These are phyloP conservation scores for Dioszegia hungarica DNA, from an alignment of 768 basidiomycete species.

Conservation along the genomic window DNA sequence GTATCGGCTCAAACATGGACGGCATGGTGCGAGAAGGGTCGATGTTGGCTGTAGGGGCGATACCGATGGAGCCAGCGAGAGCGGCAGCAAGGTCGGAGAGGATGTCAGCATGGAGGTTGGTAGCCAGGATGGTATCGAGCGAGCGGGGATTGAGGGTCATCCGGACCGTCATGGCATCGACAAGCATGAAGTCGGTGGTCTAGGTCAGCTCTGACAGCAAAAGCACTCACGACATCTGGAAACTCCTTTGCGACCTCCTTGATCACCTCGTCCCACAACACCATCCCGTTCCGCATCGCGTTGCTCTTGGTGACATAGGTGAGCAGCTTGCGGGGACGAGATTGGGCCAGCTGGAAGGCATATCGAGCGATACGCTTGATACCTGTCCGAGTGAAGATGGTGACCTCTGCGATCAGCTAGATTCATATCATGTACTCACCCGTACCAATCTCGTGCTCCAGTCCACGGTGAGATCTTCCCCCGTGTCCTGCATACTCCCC, in stretches of 20 bases:
- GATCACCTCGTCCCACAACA: slow-evolving; percentile 48
- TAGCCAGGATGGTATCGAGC: slow-evolving; percentile 59
- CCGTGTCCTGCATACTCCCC: slow-evolving; percentile 58
- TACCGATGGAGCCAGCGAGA: slow-evolving; percentile 48
- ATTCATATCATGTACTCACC: too few relatives aligned
- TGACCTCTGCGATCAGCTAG: slow-evolving; percentile 36
- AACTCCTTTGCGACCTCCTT: slow-evolving; percentile 56
- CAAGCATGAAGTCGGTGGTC: slow-evolving; percentile 46
- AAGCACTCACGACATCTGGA: slow-evolving; percentile 51
- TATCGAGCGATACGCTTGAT: slow-evolving; percentile 56
- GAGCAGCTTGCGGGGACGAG: slow-evolving; percentile 55
- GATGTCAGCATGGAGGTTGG: slow-evolving; percentile 59
- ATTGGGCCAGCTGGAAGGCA: slow-evolving; percentile 57
- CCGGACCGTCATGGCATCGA: slow-evolving; percentile 55
- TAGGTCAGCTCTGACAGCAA: background rate
- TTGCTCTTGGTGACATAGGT: slow-evolving; percentile 59
- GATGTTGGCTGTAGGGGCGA: slow-evolving; percentile 49
- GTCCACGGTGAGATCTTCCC: slow-evolving; percentile 45
- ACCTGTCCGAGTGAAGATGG: slow-evolving; percentile 56
- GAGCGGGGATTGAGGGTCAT: slow-evolving; percentile 56
- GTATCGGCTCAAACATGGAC: slow-evolving; percentile 58
- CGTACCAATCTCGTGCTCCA: slow-evolving; percentile 46
- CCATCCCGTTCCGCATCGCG: slow-evolving; percentile 51
- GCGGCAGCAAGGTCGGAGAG: slow-evolving; percentile 60
- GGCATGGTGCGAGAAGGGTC: slow-evolving; percentile 53